These are phyloP conservation scores for Phytophthora fragariaefolia DNA, from an alignment of 352 stramenopile species.

Conservation along the genomic window DNA sequence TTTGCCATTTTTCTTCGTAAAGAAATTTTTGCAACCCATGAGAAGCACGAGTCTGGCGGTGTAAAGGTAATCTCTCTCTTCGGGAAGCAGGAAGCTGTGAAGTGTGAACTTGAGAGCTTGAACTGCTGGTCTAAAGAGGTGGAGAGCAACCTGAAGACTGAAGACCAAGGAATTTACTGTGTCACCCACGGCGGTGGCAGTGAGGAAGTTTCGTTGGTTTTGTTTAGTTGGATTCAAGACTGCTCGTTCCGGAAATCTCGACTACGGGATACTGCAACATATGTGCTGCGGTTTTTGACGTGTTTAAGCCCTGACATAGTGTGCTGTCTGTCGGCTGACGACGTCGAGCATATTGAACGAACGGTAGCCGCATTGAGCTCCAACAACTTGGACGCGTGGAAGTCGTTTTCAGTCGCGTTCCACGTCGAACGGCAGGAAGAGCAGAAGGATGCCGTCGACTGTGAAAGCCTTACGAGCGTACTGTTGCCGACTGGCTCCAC, in stretches of 20 bases:
- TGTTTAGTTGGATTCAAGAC: conserved; percentile 74
- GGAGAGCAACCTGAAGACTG: conserved; percentile 37
- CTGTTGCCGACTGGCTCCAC: background rate
- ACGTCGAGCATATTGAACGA: conserved; percentile 40
- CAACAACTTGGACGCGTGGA: conserved; percentile 46
- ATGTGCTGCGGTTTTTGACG: conserved; percentile 72
- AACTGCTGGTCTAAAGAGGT: conserved; percentile 56
- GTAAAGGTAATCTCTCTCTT: conserved; percentile 61
- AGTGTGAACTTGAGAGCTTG: conserved; percentile 42
- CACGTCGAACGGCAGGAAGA: conserved; percentile 60
- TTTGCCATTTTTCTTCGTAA: conserved; percentile 64
- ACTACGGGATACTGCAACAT: conserved; percentile 70
- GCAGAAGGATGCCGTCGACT: conserved; percentile 51
- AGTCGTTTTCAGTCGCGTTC: conserved; percentile 50
- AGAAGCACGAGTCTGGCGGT: conserved; percentile 1
- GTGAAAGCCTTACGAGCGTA: conserved; percentile 14
- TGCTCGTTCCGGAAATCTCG: conserved; percentile 43
- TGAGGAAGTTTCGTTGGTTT: conserved; percentile 30
- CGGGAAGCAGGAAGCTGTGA: conserved; percentile 64
- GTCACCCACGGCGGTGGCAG: conserved; percentile 11
- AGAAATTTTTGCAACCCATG: conserved; percentile 45
- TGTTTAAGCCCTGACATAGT: conserved; percentile 56
- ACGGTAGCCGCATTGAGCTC: conserved; percentile 27
- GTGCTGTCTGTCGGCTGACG: conserved; percentile 52
- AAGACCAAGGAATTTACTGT: conserved; percentile 72